Evolutionary conservation across 176 grass and related monocot genomes (phyloP).

Genomic region (Tuctoria greenei): DNA sequence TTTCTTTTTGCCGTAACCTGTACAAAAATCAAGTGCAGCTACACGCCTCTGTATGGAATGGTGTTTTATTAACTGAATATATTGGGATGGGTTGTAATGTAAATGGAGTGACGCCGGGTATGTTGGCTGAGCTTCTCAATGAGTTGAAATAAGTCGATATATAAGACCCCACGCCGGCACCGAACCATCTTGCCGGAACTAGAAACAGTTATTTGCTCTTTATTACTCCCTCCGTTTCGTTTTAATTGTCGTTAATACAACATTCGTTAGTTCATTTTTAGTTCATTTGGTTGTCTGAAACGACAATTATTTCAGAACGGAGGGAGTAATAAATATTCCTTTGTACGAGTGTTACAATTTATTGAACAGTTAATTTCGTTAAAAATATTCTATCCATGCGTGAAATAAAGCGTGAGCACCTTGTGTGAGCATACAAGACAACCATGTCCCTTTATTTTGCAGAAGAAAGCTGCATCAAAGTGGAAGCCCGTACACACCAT

Average conservation of each 20-base stretch:
- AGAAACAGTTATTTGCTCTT: too few relatives aligned
- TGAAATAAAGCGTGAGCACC: not conserved
- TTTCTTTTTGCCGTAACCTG: conserved; percentile 37
- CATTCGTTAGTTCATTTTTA: too few relatives aligned
- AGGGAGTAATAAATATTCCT: too few relatives aligned
- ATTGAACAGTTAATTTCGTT: too few relatives aligned
- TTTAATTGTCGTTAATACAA: too few relatives aligned
- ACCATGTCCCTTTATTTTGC: not conserved
- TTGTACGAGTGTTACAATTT: too few relatives aligned
- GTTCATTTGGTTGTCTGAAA: too few relatives aligned
- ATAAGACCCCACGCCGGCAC: too few relatives aligned
- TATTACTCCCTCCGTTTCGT: too few relatives aligned
- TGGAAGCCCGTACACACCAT: not conserved
- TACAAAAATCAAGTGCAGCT: conserved; percentile 51
- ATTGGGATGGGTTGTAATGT: not conserved
- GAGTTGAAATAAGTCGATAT: not conserved
- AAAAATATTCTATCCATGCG: too few relatives aligned
- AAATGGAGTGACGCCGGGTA: not conserved
- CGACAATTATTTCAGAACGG: too few relatives aligned
- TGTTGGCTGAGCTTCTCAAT: conserved; percentile 5
- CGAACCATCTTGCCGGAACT: too few relatives aligned
- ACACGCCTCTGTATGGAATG: conserved; percentile 40
- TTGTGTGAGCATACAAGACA: not conserved
- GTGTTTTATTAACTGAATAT: conserved; percentile 21
- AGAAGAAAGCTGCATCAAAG: not conserved